These are phyloP conservation scores for Yarrowia sp. DNA, from an alignment of 805 yeast genomes.

Conservation along the genomic window DNA sequence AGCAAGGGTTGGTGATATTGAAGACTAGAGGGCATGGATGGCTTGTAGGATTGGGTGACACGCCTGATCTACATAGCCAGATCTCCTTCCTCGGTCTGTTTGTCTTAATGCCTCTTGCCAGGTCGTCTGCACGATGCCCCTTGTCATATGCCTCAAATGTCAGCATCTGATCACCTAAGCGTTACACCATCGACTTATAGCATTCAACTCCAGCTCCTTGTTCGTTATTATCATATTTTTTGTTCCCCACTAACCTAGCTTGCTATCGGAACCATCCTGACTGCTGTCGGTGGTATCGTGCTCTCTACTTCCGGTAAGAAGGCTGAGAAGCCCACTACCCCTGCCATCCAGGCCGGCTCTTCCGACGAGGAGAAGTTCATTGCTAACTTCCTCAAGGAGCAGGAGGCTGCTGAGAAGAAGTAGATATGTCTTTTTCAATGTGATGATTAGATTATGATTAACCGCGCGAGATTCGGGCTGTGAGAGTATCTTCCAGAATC, in stretches of 20 bases:
- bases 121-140: too few species aligned
- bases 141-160: background rate
- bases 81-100: background rate
- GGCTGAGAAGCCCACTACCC: conserved; percentile 64
- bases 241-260: conserved; percentile 51
- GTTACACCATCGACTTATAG: too few species aligned
- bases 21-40: too few species aligned
- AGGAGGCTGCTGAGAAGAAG: conserved; percentile 48
- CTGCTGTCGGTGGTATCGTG: conserved; percentile 64
- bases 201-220: too few species aligned
- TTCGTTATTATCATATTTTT: too few species aligned
- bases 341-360: conserved; percentile 75
- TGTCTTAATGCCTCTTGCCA: background rate
- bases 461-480: background rate
- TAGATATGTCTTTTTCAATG: conserved; percentile 39
- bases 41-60: too few species aligned
- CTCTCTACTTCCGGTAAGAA: conserved; percentile 69
- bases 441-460: conserved; percentile 31
- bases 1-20: background rate
- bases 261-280: conserved; percentile 80
- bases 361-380: conserved; percentile 92
- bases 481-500: background rate
- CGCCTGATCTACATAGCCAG: background rate
- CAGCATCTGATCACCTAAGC: background rate
- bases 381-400: conserved; percentile 62